Evolutionary conservation across 1,284 basidiomycete genomes (phyloP).

Genomic region (Puccinia hordei): DNA sequence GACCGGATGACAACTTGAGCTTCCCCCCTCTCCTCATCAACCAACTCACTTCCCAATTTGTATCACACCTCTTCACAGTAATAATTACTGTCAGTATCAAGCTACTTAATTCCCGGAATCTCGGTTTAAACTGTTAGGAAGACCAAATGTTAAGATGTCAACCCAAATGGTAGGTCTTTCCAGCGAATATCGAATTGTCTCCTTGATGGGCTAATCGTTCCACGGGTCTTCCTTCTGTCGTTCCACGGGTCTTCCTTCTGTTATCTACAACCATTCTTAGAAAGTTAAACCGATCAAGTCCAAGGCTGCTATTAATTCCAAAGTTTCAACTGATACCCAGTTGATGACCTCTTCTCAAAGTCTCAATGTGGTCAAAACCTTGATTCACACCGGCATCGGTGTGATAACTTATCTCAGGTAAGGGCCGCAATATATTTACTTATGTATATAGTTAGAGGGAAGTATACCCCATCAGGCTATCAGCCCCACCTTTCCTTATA

Average conservation of each 20-base stretch:
- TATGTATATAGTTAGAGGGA: no score
- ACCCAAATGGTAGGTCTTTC: slow-evolving; percentile 13
- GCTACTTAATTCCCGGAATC: not conserved
- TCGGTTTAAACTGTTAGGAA: not conserved
- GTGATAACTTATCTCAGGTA: slow-evolving; percentile 51
- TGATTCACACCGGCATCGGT: slow-evolving; percentile 49
- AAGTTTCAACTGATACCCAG: slow-evolving; percentile 27
- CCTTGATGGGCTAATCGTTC: not conserved
- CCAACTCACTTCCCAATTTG: no score
- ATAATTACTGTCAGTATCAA: not conserved
- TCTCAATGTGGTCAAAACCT: slow-evolving; percentile 34
- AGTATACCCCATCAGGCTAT: no score
- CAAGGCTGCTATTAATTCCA: not conserved
- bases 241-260: no score
- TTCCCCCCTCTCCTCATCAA: no score
- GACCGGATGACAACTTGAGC: not conserved
- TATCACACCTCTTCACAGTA: no score
- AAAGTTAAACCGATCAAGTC: slow-evolving; percentile 3
- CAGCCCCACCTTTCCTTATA: not conserved
- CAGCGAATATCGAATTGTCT: not conserved
- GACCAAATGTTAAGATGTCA: not conserved
- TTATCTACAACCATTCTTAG: not conserved
- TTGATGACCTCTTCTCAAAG: slow-evolving; percentile 47
- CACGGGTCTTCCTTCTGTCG: no score
- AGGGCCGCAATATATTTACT: not conserved